Base-by-base conservation (phyloP, 345 rosid species). In the Trapa bicornis region DNA sequence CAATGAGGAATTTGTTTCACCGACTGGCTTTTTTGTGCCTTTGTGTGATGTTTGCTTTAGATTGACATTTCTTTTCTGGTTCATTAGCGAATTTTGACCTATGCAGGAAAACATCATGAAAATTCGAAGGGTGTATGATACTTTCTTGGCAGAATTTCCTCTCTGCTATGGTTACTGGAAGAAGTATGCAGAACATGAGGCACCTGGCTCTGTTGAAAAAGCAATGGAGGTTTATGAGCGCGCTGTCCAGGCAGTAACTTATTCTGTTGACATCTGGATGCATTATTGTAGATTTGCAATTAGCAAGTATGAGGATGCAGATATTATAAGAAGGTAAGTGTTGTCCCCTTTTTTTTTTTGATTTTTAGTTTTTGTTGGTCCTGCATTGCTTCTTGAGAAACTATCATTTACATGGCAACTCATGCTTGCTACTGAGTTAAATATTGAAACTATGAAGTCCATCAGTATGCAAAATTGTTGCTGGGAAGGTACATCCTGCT, bases 151-250 rank as follows among this genome's bases (percentile, higher is more conserved):
- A 45, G 99, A 95, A 76, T 95, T 89, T 61, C 99, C 96, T 53
- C 69, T 91, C 75, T 95, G 99, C 74, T 95, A 89, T 86, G 99
- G 99, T 71, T 94, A 91, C 68, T 94, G 99, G 99, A 91, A 94
- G 83, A 94, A 91, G 82, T 95, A 89, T 73, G 96, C 96, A 13
- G 96, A 95, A 80, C 96, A 91, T 68, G 99, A 95, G 80, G 93
- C 93, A 45, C 85, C 82, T 67, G 91, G 96, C 58, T 88, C 88
- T 50, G 81, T 87, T 88, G 97, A 95, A 84, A 95, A 89, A 73
- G 96, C 90, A 65, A 86, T 89, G 75, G 97, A 89, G 81, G 97
- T 95, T 75, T 95, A 89, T 72, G 99, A 95, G 80, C 81, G 87
- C 68, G 99, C 97, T 58, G 94, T 91, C 73, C 84, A 76, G 61